A percentile compares a stretch with the other conserved stretches of the same genome.
Evolutionary conservation across 176 grass and related monocot species (phyloP).

Genomic region (Melocanna baccifera): DNA sequence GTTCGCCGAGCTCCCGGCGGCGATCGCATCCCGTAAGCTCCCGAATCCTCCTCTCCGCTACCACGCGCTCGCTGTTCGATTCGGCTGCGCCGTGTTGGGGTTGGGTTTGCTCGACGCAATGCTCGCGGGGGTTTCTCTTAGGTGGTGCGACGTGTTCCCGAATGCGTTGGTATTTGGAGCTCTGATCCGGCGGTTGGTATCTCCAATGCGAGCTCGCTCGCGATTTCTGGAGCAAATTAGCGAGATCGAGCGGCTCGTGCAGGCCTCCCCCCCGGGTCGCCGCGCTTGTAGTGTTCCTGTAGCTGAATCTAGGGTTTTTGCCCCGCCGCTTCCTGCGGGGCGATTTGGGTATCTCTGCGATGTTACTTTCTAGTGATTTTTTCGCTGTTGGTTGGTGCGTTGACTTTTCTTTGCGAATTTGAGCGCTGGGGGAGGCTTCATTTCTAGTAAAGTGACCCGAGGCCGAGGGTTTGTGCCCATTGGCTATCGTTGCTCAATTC

Average conservation of each 20-base stretch:
- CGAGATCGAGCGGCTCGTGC: neutral
- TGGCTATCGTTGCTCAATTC: neutral
- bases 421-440: neutral
- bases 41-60: neutral
- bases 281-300: neutral
- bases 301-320: slow-evolving; percentile 4
- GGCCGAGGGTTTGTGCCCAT: neutral
- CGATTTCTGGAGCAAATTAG: neutral
- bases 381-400: neutral
- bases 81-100: neutral
- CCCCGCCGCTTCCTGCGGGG: neutral
- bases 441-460: neutral
- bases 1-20: neutral
- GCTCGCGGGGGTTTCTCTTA: neutral
- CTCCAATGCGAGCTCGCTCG: neutral
- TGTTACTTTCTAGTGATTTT: neutral
- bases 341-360: neutral
- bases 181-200: neutral
- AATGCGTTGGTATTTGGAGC: neutral
- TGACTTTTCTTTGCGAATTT: neutral
- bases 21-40: neutral
- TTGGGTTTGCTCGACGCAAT: neutral
- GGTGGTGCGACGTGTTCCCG: neutral
- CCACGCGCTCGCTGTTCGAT: neutral
- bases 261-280: neutral